Evolutionary conservation across 768 basidiomycete genomes (phyloP), one percentile per base, ranked within the genome.

Genomic region (Tricholoma bakamatsutake): DNA sequence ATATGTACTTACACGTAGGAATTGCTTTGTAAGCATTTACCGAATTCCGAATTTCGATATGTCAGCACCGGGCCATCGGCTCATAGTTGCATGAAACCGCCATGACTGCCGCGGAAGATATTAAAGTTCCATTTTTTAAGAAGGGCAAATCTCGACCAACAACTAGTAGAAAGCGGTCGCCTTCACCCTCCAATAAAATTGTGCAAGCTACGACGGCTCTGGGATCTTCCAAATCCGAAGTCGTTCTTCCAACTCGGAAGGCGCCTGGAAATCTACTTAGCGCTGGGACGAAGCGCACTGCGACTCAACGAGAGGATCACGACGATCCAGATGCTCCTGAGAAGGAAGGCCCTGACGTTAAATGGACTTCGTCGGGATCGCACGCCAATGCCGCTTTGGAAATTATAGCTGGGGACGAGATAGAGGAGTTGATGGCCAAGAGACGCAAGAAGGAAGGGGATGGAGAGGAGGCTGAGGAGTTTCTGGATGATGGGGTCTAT

Each of bases 61-160:
- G 40, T 40, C 40, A 40, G 17, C 40, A 42, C n/a, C 17, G 12
- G n/a, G n/a, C n/a, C n/a, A 40, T 13, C 12, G 21, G 3, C 21
- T 24, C 21, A 3, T 18, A 18, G 17, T 42, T 42, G 40, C 40
- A 21, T 42, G 30, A 18, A 45, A 67, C 67, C 64, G 61, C 58
- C 66, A 81, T 79, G 77, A 66, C 75, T 37, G 70, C 73, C 48
- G 59, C 66, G 37, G 69, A 65, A 55, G 54, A 62, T 28, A 64
- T 79, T 12, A 82, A 77, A 47, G 91, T 96, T 0, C 85, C 91
- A 3, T 94, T 97, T 73, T 92, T 96, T 74, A 96, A 89, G 66
- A 79, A 78, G 63, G 85, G 88, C 39, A 88, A 86, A 61, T 78
- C 85, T 3, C 80, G 93, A 1, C 93, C 93, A 12, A 78, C 84